Evolutionary conservation across 176 grass and related monocot genomes (phyloP), one percentile per base, ranked within the genome.

Genomic region (Oryza nivara): DNA sequence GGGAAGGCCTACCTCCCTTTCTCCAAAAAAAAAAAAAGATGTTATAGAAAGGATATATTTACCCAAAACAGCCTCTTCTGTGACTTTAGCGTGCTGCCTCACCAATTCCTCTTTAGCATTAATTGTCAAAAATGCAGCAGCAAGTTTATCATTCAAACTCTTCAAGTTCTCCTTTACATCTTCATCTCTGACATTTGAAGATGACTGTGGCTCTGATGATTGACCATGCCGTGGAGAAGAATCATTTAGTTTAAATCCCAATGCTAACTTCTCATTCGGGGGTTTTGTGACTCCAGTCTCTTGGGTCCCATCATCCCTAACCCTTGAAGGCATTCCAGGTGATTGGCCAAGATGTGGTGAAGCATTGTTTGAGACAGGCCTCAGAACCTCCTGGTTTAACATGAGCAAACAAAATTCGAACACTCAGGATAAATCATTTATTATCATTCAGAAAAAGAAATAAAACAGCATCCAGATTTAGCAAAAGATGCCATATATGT

Each of bases 31-130:
- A 44, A 10, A 10, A 28, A 28, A 44, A 38, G 35, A 9, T 43
- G 28, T 67, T 56, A 72, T 43, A 49, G 23, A 67, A 66, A 64
- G 28, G 41, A 66, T 25, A 76, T 65, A 22, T 26, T 88, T 91
- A 96, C 97, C 97, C 77, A 86, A 88, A 94, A 99, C 92, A 86
- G 97, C 97, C 88, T 99, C 97, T 90, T 99, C 97, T 72, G 93
- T 81, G 49, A 99, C 92, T 92, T 94, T 94, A 76, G 93, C 84
- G 49, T 99, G 97, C 52, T 99, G 93, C 73, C 94, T 96, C 78
- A 96, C 97, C 68, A 99, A 88, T 49, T 99, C 97, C 74, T 99
- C 97, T 88, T 96, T 99, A 56, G 92, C 88, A 82, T 43, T 88
- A 35, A 99, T 92, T 44, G 88, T 92, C 63, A 87, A 87, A 87